Conservation (phyloP, 441 rosid species). For the Biscutella laevigata region DNA sequence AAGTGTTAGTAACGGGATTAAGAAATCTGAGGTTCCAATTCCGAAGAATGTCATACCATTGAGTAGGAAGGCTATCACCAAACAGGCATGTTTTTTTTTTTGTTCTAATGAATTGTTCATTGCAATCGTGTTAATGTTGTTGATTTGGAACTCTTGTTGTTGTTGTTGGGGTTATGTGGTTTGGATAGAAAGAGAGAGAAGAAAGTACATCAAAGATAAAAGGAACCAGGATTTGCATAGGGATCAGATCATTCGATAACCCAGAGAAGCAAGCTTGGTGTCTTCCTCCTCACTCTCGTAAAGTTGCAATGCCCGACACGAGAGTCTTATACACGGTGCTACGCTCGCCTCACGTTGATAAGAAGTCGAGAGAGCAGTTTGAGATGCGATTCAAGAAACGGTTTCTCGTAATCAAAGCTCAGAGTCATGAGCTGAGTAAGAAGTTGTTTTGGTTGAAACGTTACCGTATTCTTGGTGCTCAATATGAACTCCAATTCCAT, state of each 20-base stretch:
- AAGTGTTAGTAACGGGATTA: no score
- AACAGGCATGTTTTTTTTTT: conserved; percentile 72
- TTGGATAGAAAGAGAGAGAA: conserved; percentile 38
- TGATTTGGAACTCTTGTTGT: not conserved
- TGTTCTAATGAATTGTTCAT: no score
- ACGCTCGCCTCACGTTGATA: conserved; percentile 23
- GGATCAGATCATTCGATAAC: conserved; percentile 20
- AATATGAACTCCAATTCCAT: conserved; percentile 24
- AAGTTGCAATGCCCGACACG: conserved; percentile 28
- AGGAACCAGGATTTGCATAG: conserved; percentile 26
- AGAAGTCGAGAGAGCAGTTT: conserved; percentile 26
- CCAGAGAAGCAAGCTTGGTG: conserved; percentile 24
- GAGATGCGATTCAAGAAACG: conserved; percentile 27
- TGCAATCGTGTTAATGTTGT: not conserved
- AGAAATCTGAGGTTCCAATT: conserved; percentile 33
- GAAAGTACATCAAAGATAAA: conserved; percentile 26
- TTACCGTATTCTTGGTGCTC: conserved; percentile 21
- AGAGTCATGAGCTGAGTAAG: conserved; percentile 26
- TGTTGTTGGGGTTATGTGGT: not conserved
- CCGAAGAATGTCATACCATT: conserved; percentile 53
- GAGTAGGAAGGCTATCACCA: conserved; percentile 44
- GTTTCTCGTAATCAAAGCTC: conserved; percentile 26
- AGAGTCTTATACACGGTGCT: conserved; percentile 19
- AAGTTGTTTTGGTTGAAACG: conserved; percentile 29
- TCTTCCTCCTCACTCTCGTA: conserved; percentile 26